phyloP scores from a whole-genome alignment of 495 filamentous ascomycete species.

The Bacidia rubella region DNA sequence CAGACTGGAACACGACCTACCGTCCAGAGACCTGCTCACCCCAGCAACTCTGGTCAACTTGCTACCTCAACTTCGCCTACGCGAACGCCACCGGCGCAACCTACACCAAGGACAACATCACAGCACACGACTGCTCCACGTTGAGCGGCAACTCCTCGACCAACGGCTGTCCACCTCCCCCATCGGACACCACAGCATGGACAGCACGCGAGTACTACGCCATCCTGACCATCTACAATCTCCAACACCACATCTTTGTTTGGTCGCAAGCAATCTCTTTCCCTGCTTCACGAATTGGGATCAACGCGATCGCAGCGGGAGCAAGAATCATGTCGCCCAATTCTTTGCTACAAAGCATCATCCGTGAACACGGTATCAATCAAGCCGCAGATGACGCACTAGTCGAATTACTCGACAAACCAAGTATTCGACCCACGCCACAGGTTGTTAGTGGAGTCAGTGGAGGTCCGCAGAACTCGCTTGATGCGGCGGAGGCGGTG shows the following conservation, averaged over 20 bases:
- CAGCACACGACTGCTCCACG: slow-evolving; percentile 7
- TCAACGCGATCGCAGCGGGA: background rate
- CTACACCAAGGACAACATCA: background rate
- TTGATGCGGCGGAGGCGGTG: background rate
- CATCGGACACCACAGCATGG: background rate
- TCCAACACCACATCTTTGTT: slow-evolving; percentile 7
- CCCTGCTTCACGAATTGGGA: slow-evolving; percentile 1
- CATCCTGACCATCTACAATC: slow-evolving; percentile 8
- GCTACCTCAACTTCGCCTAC: slow-evolving; percentile 7
- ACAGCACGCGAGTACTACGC: slow-evolving; percentile 4
- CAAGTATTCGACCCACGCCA: background rate
- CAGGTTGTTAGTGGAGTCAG: background rate
- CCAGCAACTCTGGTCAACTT: slow-evolving; percentile 8
- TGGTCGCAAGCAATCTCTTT: slow-evolving; percentile 9
- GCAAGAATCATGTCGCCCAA: slow-evolving; percentile 16
- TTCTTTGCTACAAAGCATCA: slow-evolving; percentile 22
- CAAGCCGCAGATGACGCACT: slow-evolving; percentile 31
- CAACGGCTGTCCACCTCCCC: background rate
- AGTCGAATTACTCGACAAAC: background rate
- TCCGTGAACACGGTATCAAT: slow-evolving; percentile 31
- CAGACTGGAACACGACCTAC: slow-evolving; percentile 8
- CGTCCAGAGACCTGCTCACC: slow-evolving; percentile 9
- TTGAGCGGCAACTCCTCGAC: slow-evolving; percentile 4
- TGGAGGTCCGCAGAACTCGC: background rate
- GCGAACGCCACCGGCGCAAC: slow-evolving; percentile 4